Conservation (phyloP, 225 moss, liverwort and hornwort species). For the Sphagnum contortum region DNA sequence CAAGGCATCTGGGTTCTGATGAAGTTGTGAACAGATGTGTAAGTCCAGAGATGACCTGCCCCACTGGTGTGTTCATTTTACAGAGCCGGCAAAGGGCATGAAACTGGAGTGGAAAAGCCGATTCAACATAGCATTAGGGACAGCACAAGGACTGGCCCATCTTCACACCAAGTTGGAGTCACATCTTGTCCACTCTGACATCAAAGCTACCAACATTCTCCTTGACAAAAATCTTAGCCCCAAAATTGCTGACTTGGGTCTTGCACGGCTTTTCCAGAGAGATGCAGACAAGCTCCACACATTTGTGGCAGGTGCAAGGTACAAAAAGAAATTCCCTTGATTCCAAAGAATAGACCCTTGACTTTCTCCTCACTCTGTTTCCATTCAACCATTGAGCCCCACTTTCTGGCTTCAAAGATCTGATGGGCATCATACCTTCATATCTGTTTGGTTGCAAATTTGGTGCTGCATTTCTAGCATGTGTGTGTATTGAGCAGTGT, state of each 20-base stretch:
- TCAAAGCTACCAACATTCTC: conserved; percentile 4
- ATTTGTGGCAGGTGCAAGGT: conserved; percentile 4
- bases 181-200: neutral
- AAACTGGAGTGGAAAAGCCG: neutral
- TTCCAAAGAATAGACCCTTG: too few relatives aligned
- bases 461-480: neutral
- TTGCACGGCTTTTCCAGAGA: conserved; percentile 2
- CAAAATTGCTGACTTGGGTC: conserved; percentile 2
- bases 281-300: conserved; percentile 1
- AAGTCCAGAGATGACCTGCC: neutral
- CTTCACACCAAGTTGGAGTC: conserved; percentile 4
- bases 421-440: too few relatives aligned
- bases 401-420: too few relatives aligned
- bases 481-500: neutral
- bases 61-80: neutral
- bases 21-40: too few relatives aligned
- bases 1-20: too few relatives aligned
- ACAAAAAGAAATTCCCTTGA: neutral
- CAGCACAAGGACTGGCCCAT: conserved; percentile 1
- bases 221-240: neutral
- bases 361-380: too few relatives aligned
- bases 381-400: too few relatives aligned
- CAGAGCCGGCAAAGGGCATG: conserved; percentile 1
- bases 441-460: too few relatives aligned
- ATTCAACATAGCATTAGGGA: neutral